Evolutionary conservation across 2,329 filamentous ascomycete species (phyloP).

Genomic region (Annulohypoxylon truncatum): DNA sequence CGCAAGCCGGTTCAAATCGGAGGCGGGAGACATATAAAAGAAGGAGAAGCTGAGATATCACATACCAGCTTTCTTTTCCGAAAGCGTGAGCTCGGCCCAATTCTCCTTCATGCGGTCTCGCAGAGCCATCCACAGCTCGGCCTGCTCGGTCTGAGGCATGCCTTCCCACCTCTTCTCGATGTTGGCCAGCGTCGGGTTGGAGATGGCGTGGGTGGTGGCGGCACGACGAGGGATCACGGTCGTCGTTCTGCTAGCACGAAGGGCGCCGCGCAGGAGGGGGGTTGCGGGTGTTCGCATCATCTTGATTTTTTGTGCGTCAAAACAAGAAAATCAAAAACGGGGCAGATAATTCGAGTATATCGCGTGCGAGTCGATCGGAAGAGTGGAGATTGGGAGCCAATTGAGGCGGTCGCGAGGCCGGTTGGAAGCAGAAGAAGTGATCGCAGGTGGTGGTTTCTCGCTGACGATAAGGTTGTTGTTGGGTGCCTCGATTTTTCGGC

Average conservation of each 20-base stretch:
- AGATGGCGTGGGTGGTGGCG: constrained; percentile 88
- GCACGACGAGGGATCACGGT: constrained; percentile 61
- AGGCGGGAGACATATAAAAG: neutral
- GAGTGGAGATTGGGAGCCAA: constrained; percentile 36
- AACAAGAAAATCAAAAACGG: neutral
- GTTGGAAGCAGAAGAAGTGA: constrained; percentile 26
- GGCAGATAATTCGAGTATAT: constrained; percentile 12
- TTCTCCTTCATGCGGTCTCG: constrained; percentile 98
- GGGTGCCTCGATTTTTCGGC: constrained; percentile 29
- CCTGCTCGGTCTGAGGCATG: constrained; percentile 98
- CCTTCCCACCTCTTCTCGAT: constrained; percentile 99
- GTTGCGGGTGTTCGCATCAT: constrained; percentile 68
- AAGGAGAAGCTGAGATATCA: constrained; percentile 49
- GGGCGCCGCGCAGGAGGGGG: constrained; percentile 62
- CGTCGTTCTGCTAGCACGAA: constrained; percentile 53
- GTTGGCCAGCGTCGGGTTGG: constrained; percentile 95
- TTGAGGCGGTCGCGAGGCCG: constrained; percentile 29
- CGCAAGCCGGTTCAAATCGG: neutral
- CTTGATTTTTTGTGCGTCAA: constrained; percentile 27
- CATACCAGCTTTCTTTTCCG: constrained; percentile 99
- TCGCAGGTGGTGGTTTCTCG: constrained; percentile 12
- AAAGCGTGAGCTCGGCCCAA: constrained; percentile 93
- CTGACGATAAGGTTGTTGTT: constrained; percentile 23
- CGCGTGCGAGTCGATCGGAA: constrained; percentile 36
- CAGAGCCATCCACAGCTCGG: constrained; percentile 98